Percentiles rank a stretch among this genome's conserved stretches.
phyloP scores from a whole-genome alignment of 257 asterid species.

The Capsicum chinense region DNA sequence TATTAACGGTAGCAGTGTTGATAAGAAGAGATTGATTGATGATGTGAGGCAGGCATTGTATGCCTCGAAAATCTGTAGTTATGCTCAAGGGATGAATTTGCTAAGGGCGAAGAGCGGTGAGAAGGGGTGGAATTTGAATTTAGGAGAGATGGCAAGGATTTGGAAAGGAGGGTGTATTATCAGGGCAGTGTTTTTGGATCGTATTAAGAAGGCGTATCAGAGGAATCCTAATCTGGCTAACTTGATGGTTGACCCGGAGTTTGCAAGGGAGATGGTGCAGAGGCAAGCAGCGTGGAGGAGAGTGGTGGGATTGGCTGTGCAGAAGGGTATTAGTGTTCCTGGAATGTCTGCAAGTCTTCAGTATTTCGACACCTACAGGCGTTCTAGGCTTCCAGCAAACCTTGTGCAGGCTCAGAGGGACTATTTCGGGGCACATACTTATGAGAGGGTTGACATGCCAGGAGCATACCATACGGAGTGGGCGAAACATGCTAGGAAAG shows the following conservation, averaged over 20 bases:
- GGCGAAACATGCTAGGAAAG: slow-evolving; percentile 85
- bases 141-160: slow-evolving; percentile 87
- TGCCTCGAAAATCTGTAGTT: slow-evolving; percentile 90
- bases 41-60: slow-evolving; percentile 97
- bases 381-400: slow-evolving; percentile 83
- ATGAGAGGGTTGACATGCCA: slow-evolving; percentile 70
- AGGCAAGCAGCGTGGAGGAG: slow-evolving; percentile 95
- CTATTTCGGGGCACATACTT: slow-evolving; percentile 93
- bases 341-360: slow-evolving; percentile 95
- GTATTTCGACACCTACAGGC: slow-evolving; percentile 87
- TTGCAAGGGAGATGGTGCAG: slow-evolving; percentile 94
- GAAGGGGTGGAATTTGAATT: slow-evolving; percentile 86
- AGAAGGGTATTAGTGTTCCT: slow-evolving; percentile 77
- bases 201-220: slow-evolving; percentile 91
- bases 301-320: slow-evolving; percentile 77
- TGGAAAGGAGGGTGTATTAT: slow-evolving; percentile 99
- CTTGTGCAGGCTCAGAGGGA: slow-evolving; percentile 98
- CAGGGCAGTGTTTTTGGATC: slow-evolving; percentile 89
- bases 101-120: slow-evolving; percentile 82
- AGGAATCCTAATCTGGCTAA: slow-evolving; percentile 75
- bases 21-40: slow-evolving; percentile 78
- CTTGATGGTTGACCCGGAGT: slow-evolving; percentile 84
- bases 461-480: slow-evolving; percentile 92
- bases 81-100: slow-evolving; percentile 96
- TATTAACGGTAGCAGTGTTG: slow-evolving; percentile 46